phyloP scores from a whole-genome alignment of 192 early-diverging fungal species.

The Kickxella alabastrina region DNA sequence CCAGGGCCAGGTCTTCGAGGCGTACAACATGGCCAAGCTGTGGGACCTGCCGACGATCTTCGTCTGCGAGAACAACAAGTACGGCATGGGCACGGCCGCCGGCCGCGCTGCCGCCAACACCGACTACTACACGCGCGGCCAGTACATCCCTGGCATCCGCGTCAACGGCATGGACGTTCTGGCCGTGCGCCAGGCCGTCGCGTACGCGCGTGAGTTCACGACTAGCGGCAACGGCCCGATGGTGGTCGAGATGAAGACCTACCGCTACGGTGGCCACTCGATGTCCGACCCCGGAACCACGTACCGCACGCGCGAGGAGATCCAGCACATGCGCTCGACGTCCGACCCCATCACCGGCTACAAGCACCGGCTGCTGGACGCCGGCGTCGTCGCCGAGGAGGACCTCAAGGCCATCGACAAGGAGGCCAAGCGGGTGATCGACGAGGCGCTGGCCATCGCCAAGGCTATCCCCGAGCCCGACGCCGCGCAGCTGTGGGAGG shows the following conservation, averaged over 20 bases:
- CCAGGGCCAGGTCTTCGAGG: slow-evolving; percentile 98
- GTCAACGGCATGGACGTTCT: slow-evolving; percentile 94
- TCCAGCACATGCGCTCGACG: slow-evolving; percentile 94
- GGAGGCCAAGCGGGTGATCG: slow-evolving; percentile 79
- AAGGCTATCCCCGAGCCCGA: slow-evolving; percentile 76
- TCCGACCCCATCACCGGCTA: slow-evolving; percentile 91
- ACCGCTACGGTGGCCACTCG: slow-evolving; percentile 99
- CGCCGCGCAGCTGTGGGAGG: slow-evolving; percentile 65
- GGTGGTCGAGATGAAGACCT: slow-evolving; percentile 93
- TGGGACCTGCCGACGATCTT: slow-evolving; percentile 92
- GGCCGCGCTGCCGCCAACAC: slow-evolving; percentile 87
- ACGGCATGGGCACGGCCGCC: slow-evolving; percentile 96
- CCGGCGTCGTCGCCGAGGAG: slow-evolving; percentile 69
- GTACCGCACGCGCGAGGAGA: slow-evolving; percentile 98
- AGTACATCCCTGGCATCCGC: slow-evolving; percentile 94
- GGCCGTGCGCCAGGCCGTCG: slow-evolving; percentile 82
- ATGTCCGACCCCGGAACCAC: slow-evolving; percentile 99
- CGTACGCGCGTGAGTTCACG: slow-evolving; percentile 82
- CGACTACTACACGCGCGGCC: slow-evolving; percentile 91
- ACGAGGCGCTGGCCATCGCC: slow-evolving; percentile 78
- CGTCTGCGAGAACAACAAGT: slow-evolving; percentile 99
- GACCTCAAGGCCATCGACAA: slow-evolving; percentile 94
- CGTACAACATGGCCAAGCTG: slow-evolving; percentile 99
- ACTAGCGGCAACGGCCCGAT: slow-evolving; percentile 81
- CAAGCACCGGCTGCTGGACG: slow-evolving; percentile 77